Evolutionary conservation across 768 basidiomycete species (phyloP), one percentile per base, ranked within the genome.

Genomic region (Dentipellis sp.): DNA sequence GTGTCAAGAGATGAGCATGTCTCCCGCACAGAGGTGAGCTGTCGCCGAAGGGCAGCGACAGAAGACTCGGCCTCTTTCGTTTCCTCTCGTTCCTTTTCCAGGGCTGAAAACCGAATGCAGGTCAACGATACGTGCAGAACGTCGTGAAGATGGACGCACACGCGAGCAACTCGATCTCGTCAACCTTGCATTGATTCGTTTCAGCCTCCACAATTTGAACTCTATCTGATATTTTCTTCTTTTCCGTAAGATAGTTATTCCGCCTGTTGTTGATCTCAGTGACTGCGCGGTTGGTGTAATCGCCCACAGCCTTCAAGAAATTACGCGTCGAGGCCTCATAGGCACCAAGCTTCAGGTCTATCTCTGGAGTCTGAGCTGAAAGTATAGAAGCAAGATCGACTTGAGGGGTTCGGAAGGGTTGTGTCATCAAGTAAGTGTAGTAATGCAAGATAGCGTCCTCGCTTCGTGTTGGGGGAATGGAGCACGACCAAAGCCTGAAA

Each of bases 141-240:
- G 21, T 48, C n/a, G 40, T 16, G 23, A 23, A 21, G 17, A 55
- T 47, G 3, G 35, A 72, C 80, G n/a, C 67, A 92, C 91, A 80
- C 55, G 81, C 78, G 2, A 91, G 76, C 55, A 94, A 76, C 52
- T 89, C 84, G 34, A 91, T 84, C 69, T 94, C 92, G 63, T 75
- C 78, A 52, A 88, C 66, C 62, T 91, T 88, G 70, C 88, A 91
- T 46, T 83, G 74, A 54, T 81, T 83, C 1, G 80, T 92, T 68
- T 91, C 86, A 0, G 73, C 63, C 66, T 93, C 87, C 0, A 82
- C 74, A 8, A 78, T 74, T 46, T 82, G 76, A 9, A 71, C 79
- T 65, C 80, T 82, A 50, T 92, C 91, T 8, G 70, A 57, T 0
- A 83, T 59, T 57, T 77, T 78, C 65, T 86, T 87, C 70, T 80